A percentile compares a stretch with the other conserved stretches of the same genome.
These are phyloP conservation scores for Trichoderma atrobrunneum DNA, from an alignment of 2,329 filamentous ascomycete species.

Conservation along the genomic window DNA sequence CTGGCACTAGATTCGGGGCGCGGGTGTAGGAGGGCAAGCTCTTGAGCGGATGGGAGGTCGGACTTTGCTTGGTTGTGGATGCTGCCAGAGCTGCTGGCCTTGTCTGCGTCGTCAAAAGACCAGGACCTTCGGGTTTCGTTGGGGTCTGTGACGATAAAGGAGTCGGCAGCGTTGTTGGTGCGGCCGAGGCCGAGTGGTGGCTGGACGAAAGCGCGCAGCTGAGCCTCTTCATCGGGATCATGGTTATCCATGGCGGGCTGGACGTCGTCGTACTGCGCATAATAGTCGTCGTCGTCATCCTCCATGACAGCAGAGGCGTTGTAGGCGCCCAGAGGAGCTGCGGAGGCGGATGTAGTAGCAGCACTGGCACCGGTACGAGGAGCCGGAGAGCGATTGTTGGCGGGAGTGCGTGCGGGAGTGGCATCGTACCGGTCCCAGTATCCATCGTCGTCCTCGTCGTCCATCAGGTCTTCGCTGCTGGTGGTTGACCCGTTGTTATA, in stretches of 20 bases:
- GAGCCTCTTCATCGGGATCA: conserved; percentile 68
- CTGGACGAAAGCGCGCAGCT: conserved; percentile 29
- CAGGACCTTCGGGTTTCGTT: conserved; percentile 37
- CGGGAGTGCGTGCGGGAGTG: conserved; percentile 64
- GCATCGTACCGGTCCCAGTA: conserved; percentile 80
- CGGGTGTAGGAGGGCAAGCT: conserved; percentile 48
- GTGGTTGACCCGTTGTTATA: conserved; percentile 22
- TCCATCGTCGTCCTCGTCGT: conserved; percentile 63
- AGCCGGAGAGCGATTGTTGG: conserved; percentile 60
- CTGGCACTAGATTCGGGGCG: conserved; percentile 57
- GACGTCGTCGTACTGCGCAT: conserved; percentile 71
- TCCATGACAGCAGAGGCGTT: conserved; percentile 23
- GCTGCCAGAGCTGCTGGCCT: conserved; percentile 24
- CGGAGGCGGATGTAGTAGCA: not conserved
- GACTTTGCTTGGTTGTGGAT: conserved; percentile 25
- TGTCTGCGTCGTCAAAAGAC: conserved; percentile 43
- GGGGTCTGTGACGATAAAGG: conserved; percentile 27
- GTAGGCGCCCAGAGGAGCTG: conserved; percentile 26
- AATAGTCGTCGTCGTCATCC: conserved; percentile 64
- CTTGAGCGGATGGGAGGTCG: conserved; percentile 26
- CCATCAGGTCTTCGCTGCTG: conserved; percentile 19
- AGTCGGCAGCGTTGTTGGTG: conserved; percentile 16
- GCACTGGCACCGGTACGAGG: conserved; percentile 40
- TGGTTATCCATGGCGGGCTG: conserved; percentile 79
- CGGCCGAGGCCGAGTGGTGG: conserved; percentile 33